Percentiles rank a stretch among this genome's conserved stretches.
phyloP scores from a whole-genome alignment of 2,329 filamentous ascomycete species.

The Ophiostoma piceae region DNA sequence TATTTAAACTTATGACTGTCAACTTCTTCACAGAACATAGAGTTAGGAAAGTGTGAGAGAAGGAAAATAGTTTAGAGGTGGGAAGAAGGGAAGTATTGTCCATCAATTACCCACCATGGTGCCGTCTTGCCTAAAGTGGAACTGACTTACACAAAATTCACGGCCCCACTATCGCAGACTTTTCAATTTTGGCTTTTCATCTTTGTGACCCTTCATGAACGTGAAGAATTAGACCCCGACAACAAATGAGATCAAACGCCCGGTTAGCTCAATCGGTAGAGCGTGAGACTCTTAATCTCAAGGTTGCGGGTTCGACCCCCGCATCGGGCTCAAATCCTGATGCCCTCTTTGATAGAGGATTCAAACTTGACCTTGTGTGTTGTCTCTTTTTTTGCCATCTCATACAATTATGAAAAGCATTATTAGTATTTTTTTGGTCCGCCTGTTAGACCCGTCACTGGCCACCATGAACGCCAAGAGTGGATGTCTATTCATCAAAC shows the following conservation, averaged over 20 bases:
- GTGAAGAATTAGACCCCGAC: no score
- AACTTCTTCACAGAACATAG: no score
- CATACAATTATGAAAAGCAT: no score
- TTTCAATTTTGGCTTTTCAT: not conserved
- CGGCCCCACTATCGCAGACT: slow-evolving; percentile 2
- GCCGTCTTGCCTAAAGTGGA: no score
- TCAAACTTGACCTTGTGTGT: slow-evolving; percentile 13
- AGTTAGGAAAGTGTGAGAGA: no score
- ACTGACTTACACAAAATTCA: no score
- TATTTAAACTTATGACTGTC: no score
- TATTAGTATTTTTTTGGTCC: not conserved
- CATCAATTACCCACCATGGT: no score
- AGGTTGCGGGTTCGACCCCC: slow-evolving; percentile 41
- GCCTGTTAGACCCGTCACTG: not conserved
- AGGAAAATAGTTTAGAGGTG: no score
- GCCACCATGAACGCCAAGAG: not conserved
- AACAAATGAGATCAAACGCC: slow-evolving; percentile 34
- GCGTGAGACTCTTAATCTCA: slow-evolving; percentile 62
- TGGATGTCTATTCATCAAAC: not conserved
- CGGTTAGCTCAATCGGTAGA: slow-evolving; percentile 67
- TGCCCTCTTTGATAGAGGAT: slow-evolving; percentile 26
- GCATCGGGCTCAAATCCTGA: slow-evolving; percentile 44
- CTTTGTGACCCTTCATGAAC: not conserved
- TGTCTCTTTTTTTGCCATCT: not conserved
- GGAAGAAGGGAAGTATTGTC: no score